These are phyloP conservation scores for Saturnispora besseyi DNA, from an alignment of 805 yeast species.

Conservation along the genomic window DNA sequence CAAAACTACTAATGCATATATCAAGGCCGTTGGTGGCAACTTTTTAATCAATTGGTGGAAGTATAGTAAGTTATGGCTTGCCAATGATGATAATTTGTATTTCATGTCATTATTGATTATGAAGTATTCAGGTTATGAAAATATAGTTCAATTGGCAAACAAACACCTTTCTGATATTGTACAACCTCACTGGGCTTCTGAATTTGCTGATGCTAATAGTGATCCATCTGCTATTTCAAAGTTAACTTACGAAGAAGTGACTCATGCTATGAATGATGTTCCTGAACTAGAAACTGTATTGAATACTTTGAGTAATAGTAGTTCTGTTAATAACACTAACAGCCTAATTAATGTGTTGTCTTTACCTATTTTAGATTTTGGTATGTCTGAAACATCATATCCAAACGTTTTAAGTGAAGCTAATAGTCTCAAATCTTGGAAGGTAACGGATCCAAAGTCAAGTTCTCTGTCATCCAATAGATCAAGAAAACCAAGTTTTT, in stretches of 20 bases:
- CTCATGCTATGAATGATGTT: background rate
- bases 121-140: background rate
- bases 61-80: constrained; percentile 3
- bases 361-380: background rate
- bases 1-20: background rate
- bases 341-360: background rate
- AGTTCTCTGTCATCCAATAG: background rate
- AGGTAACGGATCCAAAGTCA: background rate
- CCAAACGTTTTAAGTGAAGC: constrained; percentile 10
- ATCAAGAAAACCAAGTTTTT: background rate
- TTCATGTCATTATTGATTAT: background rate
- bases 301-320: background rate
- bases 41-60: constrained; percentile 6
- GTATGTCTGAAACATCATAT: background rate
- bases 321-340: background rate
- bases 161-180: background rate
- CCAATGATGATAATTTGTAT: background rate
- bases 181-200: constrained; percentile 1
- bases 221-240: background rate
- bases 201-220: background rate
- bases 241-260: background rate
- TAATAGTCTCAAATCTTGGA: constrained; percentile 3
- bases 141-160: background rate
- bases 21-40: background rate
- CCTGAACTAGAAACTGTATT: background rate